Base-by-base conservation (phyloP, 2,329 filamentous ascomycete species). In the Colletotrichum orchidophilum region DNA sequence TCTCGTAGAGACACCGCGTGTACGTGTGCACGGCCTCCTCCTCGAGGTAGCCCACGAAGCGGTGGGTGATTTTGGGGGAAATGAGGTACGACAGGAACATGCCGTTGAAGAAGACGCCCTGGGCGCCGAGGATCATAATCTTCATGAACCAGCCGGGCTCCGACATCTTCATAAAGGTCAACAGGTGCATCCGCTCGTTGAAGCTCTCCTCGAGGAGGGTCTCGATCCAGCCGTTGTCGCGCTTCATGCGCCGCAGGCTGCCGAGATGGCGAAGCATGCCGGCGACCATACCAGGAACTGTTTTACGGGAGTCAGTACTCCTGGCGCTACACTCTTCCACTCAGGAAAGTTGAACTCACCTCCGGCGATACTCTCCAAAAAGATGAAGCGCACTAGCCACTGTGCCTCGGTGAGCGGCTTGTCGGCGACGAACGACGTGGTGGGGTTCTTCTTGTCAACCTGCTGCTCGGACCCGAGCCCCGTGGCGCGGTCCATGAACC, bases 11-110 rank as follows among this genome's bases (percentile, higher is more conserved):
- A 72, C 94, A 94, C 60, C 95, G 91, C 0, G 94, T 96, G 84
- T 99, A 99, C 0, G 96, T 99, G 78, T 97, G 89, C 1, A 98
- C 96, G 9, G 96, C 96, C 82, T 99, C 96, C 81, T 99, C 96
- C 82, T 99, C 96, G 13, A 99, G 90, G 77, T 98, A 98, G 1
- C 95, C 96, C 63, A 98, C 95, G 81, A 99, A 98, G 54, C 96
- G 92, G 81, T 99, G 96, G 78, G 94, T 96, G 73, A 94, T 96
- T 72, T 92, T 91, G 7, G 96, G 96, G 1, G 92, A 94, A 71
- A 97, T 78, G 39, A 99, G 90, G 83, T 98, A 98, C 57, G 92
- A 88, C 73, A 97, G 71, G 87, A 99, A 98, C 80, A 98, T 90
- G 74, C 91, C 89, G 83, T 99, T 99, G 88, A 97, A 98, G 87